These are phyloP conservation scores for Melanogaster broomeanus DNA, from an alignment of 768 basidiomycete species.

Conservation along the genomic window DNA sequence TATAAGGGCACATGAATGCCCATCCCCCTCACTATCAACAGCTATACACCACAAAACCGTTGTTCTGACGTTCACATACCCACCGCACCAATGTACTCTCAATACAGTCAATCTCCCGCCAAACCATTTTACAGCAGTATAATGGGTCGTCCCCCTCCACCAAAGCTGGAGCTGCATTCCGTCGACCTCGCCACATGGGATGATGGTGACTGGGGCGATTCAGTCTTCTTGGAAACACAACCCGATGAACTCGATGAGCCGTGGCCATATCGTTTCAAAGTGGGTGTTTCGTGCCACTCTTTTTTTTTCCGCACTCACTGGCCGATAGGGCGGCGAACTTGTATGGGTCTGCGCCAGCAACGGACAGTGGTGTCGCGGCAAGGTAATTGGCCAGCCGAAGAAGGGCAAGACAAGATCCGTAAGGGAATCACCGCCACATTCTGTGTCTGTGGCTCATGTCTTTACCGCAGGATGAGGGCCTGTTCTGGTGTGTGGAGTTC, in stretches of 20 bases:
- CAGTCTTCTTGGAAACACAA: constrained; percentile 22
- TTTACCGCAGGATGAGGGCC: constrained; percentile 43
- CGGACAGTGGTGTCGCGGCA: constrained; percentile 55
- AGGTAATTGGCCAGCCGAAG: constrained; percentile 45
- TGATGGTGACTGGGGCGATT: constrained; percentile 21
- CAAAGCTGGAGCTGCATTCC: constrained; percentile 7
- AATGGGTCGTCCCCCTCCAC: constrained; percentile 1
- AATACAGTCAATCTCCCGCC: neutral
- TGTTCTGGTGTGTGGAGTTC: constrained; percentile 58
- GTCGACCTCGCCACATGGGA: constrained; percentile 30
- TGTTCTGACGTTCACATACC: constrained; percentile 5
- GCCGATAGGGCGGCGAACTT: constrained; percentile 41
- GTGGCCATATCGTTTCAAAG: constrained; percentile 53
- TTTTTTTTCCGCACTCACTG: neutral
- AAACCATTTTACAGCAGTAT: constrained; percentile 1
- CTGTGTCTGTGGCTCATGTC: neutral
- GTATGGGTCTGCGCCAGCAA: constrained; percentile 56
- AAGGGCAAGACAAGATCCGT: constrained; percentile 50
- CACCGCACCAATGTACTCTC: neutral
- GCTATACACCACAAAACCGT: neutral
- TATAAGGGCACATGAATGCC: neutral
- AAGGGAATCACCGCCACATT: constrained; percentile 11
- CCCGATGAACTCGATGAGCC: constrained; percentile 51
- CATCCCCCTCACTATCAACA: neutral
- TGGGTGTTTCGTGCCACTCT: constrained; percentile 5